These are phyloP conservation scores for Drechslerella coelobrocha DNA, from an alignment of 2,329 filamentous ascomycete species.

Conservation along the genomic window DNA sequence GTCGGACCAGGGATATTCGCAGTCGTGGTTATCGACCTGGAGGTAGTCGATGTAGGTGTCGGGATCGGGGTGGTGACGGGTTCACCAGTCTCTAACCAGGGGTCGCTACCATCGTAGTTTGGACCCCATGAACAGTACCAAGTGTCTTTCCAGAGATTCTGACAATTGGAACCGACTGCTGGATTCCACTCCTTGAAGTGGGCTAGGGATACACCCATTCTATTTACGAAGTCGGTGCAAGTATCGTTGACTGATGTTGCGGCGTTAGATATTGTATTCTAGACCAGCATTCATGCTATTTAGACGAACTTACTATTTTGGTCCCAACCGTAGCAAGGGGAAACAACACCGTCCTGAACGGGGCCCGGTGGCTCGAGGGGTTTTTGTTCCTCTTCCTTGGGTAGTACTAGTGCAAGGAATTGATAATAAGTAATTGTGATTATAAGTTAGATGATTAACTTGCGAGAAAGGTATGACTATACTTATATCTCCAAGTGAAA, in stretches of 20 bases:
- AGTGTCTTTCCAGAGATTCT: slow-evolving; percentile 30
- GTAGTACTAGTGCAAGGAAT: slow-evolving; percentile 20
- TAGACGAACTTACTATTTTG: slow-evolving; percentile 19
- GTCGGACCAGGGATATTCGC: slow-evolving; percentile 28
- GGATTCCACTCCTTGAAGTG: slow-evolving; percentile 43
- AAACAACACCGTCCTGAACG: slow-evolving; percentile 30
- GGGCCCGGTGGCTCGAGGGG: slow-evolving; percentile 17
- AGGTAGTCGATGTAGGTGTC: slow-evolving; percentile 23
- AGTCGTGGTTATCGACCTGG: slow-evolving; percentile 25
- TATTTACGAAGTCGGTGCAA: slow-evolving; percentile 31
- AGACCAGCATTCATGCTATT: slow-evolving; percentile 5
- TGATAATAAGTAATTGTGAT: slow-evolving; percentile 13
- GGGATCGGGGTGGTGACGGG: slow-evolving; percentile 16
- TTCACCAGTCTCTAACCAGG: slow-evolving; percentile 12
- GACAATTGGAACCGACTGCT: slow-evolving; percentile 36
- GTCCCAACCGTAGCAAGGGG: slow-evolving; percentile 19
- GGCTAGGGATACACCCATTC: slow-evolving; percentile 27
- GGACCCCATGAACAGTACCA: slow-evolving; percentile 31
- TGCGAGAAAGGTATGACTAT: slow-evolving; percentile 4
- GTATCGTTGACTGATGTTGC: slow-evolving; percentile 27
- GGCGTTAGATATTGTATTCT: slow-evolving; percentile 21
- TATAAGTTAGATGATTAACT: neutral
- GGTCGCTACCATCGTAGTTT: slow-evolving; percentile 24
- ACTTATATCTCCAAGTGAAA: slow-evolving; percentile 40
- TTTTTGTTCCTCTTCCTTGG: slow-evolving; percentile 26